Evolutionary conservation across 495 filamentous ascomycete genomes (phyloP), one percentile per base, ranked within the genome.

Genomic region (Aspergillus incahuasiensis): DNA sequence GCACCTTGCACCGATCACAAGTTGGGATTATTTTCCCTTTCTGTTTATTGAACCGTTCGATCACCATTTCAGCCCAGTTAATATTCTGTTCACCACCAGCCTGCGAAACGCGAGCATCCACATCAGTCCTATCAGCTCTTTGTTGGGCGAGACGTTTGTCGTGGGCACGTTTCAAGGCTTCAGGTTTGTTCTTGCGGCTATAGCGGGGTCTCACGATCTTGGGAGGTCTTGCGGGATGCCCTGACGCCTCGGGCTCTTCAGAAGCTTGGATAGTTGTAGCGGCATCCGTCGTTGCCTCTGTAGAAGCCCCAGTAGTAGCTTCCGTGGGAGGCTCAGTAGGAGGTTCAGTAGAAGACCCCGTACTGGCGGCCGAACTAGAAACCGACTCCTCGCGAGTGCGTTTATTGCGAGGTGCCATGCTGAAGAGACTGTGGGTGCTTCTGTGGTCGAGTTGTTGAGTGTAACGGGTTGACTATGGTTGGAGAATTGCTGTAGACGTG

Each of bases 1-100:
- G 55, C 73, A 91, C 90, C 79, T 91, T 91, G 78, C 91, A 96
- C 47, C 91, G 80, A 64, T 96, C 91, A 77, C 91, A 96, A 5
- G 91, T 91, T 67, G 9, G 19, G 20, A 21, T 19, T 16, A 19
- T 3, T 43, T 43, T 43, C 40, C 6, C 1, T 43, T 43, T 43
- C 40, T 18, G 9, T 19, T 18, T 8, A 3, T 18, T 8, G n/a
- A 19, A 16, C 7, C 13, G 2, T 2, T 35, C 13, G 34, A 35
- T 11, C 13, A 11, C 2, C 34, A 35, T 7, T 15, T 11, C 34
- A 15, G 34, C 6, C 34, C 34, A 35, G 13, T 35, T 15, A 7
- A 12, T 6, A 11, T 12, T 15, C 34, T 35, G 34, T 12, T 35
- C 34, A 35, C 7, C 13, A 28, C 25, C 25, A 8, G 25, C 25